These are phyloP conservation scores for Petunia hybrid DNA, from an alignment of 305 asterid genomes.

Conservation along the genomic window DNA sequence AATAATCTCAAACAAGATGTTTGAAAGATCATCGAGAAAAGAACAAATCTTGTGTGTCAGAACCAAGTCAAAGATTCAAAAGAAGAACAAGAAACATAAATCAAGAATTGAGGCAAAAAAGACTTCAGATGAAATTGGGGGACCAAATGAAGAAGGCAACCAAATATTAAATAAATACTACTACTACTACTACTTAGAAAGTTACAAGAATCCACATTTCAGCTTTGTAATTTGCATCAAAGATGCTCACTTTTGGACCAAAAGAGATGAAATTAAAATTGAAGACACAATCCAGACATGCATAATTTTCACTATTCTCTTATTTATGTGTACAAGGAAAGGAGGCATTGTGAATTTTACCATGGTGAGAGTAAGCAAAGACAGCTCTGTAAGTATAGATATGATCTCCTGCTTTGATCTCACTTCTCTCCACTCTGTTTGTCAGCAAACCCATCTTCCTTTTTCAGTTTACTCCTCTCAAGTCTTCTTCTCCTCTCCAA, in stretches of 20 bases:
- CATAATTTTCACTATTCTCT: neutral
- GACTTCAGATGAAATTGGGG: neutral
- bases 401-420: slow-evolving; percentile 85
- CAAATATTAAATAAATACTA: neutral
- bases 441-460: slow-evolving; percentile 73
- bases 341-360: slow-evolving; percentile 39
- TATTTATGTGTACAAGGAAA: neutral
- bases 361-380: slow-evolving; percentile 92
- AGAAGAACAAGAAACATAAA: slow-evolving; percentile 34
- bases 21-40: neutral
- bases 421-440: slow-evolving; percentile 74
- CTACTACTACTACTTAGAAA: too few species aligned
- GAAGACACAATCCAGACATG: neutral
- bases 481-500: neutral
- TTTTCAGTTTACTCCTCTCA: slow-evolving; percentile 1
- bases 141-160: neutral
- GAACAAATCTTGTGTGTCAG: slow-evolving; percentile 17
- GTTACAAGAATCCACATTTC: slow-evolving; percentile 35
- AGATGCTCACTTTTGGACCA: slow-evolving; percentile 3
- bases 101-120: slow-evolving; percentile 2
- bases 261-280: neutral
- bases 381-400: slow-evolving; percentile 91
- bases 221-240: slow-evolving; percentile 36
- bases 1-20: slow-evolving; percentile 8
- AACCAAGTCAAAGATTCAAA: slow-evolving; percentile 22